phyloP scores from a whole-genome alignment of 495 filamentous ascomycete species.

The Penicillium ucsense region DNA sequence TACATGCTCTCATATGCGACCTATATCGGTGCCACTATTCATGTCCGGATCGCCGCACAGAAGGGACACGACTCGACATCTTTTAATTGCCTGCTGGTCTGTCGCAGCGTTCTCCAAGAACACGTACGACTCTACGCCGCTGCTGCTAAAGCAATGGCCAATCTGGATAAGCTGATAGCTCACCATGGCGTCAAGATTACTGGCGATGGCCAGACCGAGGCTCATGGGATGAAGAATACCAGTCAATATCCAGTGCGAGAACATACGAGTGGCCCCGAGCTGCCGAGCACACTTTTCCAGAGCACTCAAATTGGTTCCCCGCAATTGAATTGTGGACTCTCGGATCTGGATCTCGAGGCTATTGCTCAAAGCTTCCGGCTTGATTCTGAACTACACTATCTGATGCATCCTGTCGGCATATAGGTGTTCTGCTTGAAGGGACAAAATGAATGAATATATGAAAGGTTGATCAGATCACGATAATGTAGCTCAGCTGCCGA shows the following conservation, averaged over 20 bases:
- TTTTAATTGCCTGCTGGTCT: slow-evolving; percentile 15
- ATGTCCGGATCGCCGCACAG: slow-evolving; percentile 20
- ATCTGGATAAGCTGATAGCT: slow-evolving; percentile 11
- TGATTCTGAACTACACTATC: slow-evolving; percentile 15
- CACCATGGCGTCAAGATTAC: slow-evolving; percentile 9
- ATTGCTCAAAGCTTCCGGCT: slow-evolving; percentile 20
- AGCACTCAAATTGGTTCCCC: slow-evolving; percentile 4
- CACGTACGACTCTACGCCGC: slow-evolving; percentile 15
- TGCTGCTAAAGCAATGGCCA: slow-evolving; percentile 15
- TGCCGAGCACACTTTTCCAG: not conserved
- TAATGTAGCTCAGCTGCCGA: too few species aligned
- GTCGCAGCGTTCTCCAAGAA: slow-evolving; percentile 9
- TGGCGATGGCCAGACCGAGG: not conserved
- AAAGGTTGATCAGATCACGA: too few species aligned
- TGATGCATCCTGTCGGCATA: slow-evolving; percentile 13
- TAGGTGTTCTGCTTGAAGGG: not conserved
- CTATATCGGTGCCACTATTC: slow-evolving; percentile 26
- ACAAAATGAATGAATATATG: too few species aligned
- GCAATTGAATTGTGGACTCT: slow-evolving; percentile 14
- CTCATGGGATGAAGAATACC: not conserved
- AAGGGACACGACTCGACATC: slow-evolving; percentile 13
- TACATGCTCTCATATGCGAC: slow-evolving; percentile 27
- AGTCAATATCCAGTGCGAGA: not conserved
- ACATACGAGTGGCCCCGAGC: not conserved
- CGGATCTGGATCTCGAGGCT: slow-evolving; percentile 19